These are phyloP conservation scores for Trichosanthes truncata DNA, from an alignment of 306 rosid genomes.

Conservation along the genomic window DNA sequence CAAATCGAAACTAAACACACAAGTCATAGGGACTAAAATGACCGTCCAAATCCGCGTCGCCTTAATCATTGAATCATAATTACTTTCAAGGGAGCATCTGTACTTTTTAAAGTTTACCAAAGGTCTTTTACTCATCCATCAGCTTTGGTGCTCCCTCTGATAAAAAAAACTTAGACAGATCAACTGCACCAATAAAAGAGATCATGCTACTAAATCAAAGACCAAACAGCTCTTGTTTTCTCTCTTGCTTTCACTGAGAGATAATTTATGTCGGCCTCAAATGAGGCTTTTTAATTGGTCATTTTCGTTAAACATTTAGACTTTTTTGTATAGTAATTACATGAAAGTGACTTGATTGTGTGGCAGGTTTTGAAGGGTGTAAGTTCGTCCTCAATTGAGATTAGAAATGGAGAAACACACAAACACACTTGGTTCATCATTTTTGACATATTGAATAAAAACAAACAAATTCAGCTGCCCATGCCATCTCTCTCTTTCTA, in stretches of 20 bases:
- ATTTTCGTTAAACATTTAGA: not conserved
- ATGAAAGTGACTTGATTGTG: conserved; percentile 5
- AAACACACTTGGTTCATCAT: not conserved
- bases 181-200: not conserved
- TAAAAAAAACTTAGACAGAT: not conserved
- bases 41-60: no score
- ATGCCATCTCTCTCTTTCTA: not conserved
- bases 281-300: not conserved
- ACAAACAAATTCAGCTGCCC: not conserved
- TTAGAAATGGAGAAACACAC: not conserved
- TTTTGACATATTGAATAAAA: conserved; percentile 8
- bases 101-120: not conserved
- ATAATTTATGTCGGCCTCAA: not conserved
- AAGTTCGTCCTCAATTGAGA: not conserved
- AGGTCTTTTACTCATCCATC: not conserved
- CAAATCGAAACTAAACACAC: no score
- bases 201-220: not conserved
- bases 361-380: conserved; percentile 47
- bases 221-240: not conserved
- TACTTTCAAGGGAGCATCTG: not conserved
- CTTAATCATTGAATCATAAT: no score
- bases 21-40: no score
- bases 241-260: not conserved
- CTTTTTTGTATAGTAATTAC: not conserved
- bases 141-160: not conserved